Evolutionary conservation across 768 basidiomycete genomes (phyloP), one percentile per base, ranked within the genome.

Genomic region (Termitomyces titanicus): DNA sequence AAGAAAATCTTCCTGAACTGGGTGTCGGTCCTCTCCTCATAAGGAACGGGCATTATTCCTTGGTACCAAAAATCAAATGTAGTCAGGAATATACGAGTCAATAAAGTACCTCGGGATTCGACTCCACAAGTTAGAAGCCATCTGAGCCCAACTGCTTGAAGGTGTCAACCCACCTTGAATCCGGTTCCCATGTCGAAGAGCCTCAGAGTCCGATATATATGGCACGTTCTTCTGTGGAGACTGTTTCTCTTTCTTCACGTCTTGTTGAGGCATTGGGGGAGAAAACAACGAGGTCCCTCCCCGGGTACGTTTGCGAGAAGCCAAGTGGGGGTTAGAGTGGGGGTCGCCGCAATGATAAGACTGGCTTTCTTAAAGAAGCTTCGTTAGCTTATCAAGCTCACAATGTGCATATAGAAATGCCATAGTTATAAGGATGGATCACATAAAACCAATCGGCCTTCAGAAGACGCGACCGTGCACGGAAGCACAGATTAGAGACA

Each of bases 1-100:
- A 89, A 89, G 73, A 90, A 89, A 25, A 88, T 76, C 60, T 88
- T 88, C 68, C 73, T 80, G 62, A 80, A 81, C 49, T 83, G 83
- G 9, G 74, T 79, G 59, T 86, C 85, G 6, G 71, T 81, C 37
- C 86, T 78, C 53, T 83, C 75, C 42, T 82, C 79, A 12, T 71
- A 57, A 2, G 79, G 72, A 0, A 86, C 82, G 10, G 87, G 88
- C 25, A 76, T 66, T 34, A 82, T 81, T 0, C 86, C 85, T 78
- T 51, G 7, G 18, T 22, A 6, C n/a, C 12, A 25, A 10, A 5
- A 22, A 29, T 48, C 15, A 46, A 44, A 18, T 18, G n/a, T 20
- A 39, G 6, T 33, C 44, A 53, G 25, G 25, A 24, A n/a, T 11
- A 40, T 22, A 17, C 5, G 15, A 40, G 13, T 7, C 20, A 27